These are phyloP conservation scores for Citrus maxima DNA, from an alignment of 345 rosid species.

Conservation along the genomic window DNA sequence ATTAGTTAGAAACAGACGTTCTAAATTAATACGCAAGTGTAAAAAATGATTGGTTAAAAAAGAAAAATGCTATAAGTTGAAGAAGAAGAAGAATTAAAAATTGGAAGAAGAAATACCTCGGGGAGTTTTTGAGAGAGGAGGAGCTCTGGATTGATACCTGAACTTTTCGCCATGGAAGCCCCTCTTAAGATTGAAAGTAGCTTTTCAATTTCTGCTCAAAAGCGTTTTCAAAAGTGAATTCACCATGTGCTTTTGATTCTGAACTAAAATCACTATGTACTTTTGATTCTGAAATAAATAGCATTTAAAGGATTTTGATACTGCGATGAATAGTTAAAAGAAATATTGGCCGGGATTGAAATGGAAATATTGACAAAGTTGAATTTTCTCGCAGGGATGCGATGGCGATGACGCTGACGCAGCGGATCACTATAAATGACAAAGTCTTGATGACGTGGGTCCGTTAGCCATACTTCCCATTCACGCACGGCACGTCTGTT, in stretches of 20 bases:
- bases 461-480: not conserved
- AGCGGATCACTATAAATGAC: not conserved
- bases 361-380: not conserved
- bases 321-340: not conserved
- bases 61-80: not conserved
- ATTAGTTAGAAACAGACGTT: not conserved
- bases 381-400: too few species aligned
- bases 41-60: not conserved
- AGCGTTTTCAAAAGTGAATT: too few species aligned
- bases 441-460: not conserved
- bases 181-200: not conserved
- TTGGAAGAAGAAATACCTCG: slow-evolving; percentile 36
- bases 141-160: slow-evolving; percentile 46
- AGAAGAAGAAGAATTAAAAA: not conserved
- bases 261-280: too few species aligned
- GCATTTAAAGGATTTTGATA: not conserved
- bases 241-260: too few species aligned
- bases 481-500: not conserved
- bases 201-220: not conserved
- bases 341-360: not conserved
- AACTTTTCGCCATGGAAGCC: slow-evolving; percentile 33
- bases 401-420: not conserved
- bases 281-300: not conserved
- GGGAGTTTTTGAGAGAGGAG: slow-evolving; percentile 64
- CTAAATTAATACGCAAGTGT: not conserved